A percentile compares a stretch with the other conserved stretches of the same genome.
Evolutionary conservation across 805 yeast species (phyloP).

Genomic region (Pichia pseudocactophila): DNA sequence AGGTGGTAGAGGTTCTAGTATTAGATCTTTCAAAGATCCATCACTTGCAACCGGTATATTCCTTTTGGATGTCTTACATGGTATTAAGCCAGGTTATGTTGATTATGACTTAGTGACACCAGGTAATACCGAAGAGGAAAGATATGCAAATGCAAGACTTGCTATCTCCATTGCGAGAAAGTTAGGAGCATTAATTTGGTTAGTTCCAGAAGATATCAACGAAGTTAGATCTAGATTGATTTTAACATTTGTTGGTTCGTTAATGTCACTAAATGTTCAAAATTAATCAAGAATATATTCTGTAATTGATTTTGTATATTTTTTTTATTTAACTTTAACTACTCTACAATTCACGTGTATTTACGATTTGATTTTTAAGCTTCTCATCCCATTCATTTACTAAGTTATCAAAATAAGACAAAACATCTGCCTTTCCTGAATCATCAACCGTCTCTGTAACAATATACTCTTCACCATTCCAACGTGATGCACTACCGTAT

Average conservation of each 20-base stretch:
- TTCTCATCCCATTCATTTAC: conserved; percentile 64
- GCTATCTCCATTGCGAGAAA: conserved; percentile 98
- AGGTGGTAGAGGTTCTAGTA: conserved; percentile 67
- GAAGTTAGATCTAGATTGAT: conserved; percentile 93
- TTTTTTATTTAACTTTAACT: conserved; percentile 4
- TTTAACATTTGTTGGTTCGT: conserved; percentile 88
- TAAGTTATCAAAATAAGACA: conserved; percentile 49
- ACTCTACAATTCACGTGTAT: conserved; percentile 18
- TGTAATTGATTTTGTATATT: neutral
- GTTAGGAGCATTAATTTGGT: conserved; percentile 95
- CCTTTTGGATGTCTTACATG: conserved; percentile 83
- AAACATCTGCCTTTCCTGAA: conserved; percentile 60
- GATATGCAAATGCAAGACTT: conserved; percentile 87
- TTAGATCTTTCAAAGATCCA: conserved; percentile 82
- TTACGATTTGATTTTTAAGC: conserved; percentile 58
- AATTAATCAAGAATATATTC: neutral
- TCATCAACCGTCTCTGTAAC: conserved; percentile 46
- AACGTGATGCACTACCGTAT: conserved; percentile 65
- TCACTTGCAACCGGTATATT: conserved; percentile 70
- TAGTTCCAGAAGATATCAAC: conserved; percentile 98
- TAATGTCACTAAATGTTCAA: conserved; percentile 56
- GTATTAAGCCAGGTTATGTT: conserved; percentile 94
- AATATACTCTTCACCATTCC: conserved; percentile 58
- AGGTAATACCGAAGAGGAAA: conserved; percentile 75
- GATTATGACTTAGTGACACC: conserved; percentile 85